A percentile compares a stretch with the other conserved stretches of the same genome.
Evolutionary conservation across 352 stramenopile genomes (phyloP).

Genomic region (Phytopythium mirpurense): DNA sequence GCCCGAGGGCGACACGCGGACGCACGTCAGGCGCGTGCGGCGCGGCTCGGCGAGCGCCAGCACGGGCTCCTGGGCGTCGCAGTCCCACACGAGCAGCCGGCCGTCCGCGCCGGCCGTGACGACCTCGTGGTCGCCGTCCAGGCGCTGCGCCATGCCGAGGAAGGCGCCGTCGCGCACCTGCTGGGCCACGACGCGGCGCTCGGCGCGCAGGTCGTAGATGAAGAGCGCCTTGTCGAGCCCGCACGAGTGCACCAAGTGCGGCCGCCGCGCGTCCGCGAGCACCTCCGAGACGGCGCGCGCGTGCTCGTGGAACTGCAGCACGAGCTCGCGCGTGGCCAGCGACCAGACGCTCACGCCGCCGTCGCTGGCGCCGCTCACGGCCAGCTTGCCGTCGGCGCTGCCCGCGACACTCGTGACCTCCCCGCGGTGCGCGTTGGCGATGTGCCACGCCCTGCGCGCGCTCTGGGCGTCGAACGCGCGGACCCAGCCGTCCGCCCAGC

Average conservation of each 20-base stretch:
- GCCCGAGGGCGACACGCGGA: constrained; percentile 59
- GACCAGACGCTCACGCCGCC: constrained; percentile 89
- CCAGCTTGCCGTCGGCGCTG: constrained; percentile 44
- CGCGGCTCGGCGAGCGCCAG: constrained; percentile 37
- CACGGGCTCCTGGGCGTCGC: constrained; percentile 81
- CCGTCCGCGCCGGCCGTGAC: constrained; percentile 82
- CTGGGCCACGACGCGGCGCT: constrained; percentile 77
- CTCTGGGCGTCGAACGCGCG: constrained; percentile 49
- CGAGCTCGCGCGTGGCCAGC: constrained; percentile 73
- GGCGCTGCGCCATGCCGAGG: constrained; percentile 76
- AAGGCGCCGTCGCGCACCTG: constrained; percentile 78
- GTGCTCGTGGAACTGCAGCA: constrained; percentile 91
- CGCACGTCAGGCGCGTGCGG: constrained; percentile 31
- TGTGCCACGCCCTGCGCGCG: constrained; percentile 73
- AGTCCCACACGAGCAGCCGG: constrained; percentile 88
- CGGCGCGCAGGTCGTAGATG: constrained; percentile 89
- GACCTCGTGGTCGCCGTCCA: constrained; percentile 89
- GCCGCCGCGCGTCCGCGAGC: constrained; percentile 67
- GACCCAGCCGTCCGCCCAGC: constrained; percentile 73
- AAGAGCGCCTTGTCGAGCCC: constrained; percentile 85
- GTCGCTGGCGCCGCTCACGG: constrained; percentile 80
- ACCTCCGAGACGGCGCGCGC: constrained; percentile 76
- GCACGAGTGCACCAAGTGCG: constrained; percentile 85
- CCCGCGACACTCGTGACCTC: constrained; percentile 68
- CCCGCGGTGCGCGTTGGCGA: constrained; percentile 82